phyloP scores from a whole-genome alignment of 805 yeast genomes.

The Suhomyces vadensis region DNA sequence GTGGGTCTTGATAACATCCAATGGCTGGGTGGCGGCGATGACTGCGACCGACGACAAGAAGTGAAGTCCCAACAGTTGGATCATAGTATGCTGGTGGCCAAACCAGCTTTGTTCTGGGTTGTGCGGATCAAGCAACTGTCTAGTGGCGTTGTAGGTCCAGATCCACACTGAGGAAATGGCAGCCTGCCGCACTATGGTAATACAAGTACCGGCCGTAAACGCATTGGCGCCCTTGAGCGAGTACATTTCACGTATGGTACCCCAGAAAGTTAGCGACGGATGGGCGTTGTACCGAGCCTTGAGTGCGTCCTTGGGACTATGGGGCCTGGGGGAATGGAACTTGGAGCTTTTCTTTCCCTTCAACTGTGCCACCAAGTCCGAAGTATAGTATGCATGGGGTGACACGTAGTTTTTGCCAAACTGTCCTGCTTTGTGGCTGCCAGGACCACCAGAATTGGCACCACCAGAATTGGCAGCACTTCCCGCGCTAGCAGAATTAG shows the following conservation, averaged over 20 bases:
- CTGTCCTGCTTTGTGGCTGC: constrained; percentile 19
- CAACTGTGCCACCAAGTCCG: constrained; percentile 32
- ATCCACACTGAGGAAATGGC: constrained; percentile 81
- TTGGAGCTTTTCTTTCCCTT: constrained; percentile 23
- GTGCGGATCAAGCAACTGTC: constrained; percentile 66
- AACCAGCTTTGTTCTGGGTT: constrained; percentile 43
- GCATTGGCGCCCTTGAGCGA: constrained; percentile 71
- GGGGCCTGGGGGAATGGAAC: constrained; percentile 22
- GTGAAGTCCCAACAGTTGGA: constrained; percentile 53
- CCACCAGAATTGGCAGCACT: constrained; percentile 26
- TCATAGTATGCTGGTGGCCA: constrained; percentile 42
- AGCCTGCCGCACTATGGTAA: constrained; percentile 81
- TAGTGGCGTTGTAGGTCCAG: constrained; percentile 75
- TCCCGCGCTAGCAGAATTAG: constrained; percentile 19
- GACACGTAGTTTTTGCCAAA: constrained; percentile 38
- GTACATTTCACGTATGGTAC: constrained; percentile 66
- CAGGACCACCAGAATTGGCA: neutral
- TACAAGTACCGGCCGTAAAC: constrained; percentile 76
- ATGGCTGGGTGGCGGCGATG: constrained; percentile 79
- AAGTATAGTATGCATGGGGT: constrained; percentile 43
- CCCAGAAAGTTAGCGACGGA: constrained; percentile 55
- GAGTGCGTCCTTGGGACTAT: constrained; percentile 20
- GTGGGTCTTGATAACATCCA: constrained; percentile 82
- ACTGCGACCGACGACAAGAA: constrained; percentile 67
- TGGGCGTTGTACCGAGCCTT: constrained; percentile 43